Evolutionary conservation across 208 protist genomes (phyloP).

Genomic region (Trypanosomatidae sp.): DNA sequence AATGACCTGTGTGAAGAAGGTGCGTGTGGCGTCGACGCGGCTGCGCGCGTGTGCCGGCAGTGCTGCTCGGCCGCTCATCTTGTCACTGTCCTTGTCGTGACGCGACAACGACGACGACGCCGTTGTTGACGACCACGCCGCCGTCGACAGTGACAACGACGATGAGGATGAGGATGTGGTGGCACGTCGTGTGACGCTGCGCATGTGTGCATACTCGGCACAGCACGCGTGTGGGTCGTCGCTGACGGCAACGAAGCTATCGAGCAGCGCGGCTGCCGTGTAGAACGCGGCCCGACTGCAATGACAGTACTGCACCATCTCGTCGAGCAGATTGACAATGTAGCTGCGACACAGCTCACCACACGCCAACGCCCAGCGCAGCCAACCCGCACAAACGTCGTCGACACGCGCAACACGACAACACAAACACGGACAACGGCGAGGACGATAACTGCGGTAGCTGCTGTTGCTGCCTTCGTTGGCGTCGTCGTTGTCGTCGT

Average conservation of each 20-base stretch:
- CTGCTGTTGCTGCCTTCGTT: not conserved
- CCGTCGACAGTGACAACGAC: not conserved
- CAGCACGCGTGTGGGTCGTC: conserved; percentile 12
- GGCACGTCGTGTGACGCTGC: conserved; percentile 9
- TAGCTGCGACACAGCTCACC: conserved; percentile 21
- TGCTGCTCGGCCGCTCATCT: not conserved
- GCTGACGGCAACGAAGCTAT: conserved; percentile 37
- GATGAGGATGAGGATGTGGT: conserved; percentile 1
- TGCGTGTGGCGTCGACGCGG: too few relatives aligned
- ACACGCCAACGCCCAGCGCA: conserved; percentile 33
- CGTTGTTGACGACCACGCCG: too few relatives aligned
- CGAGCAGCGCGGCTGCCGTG: conserved; percentile 43
- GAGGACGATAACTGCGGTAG: not conserved
- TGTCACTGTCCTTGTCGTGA: not conserved
- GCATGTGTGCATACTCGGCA: conserved; percentile 3
- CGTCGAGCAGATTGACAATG: conserved; percentile 64
- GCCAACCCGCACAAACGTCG: conserved; percentile 25
- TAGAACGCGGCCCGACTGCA: conserved; percentile 48
- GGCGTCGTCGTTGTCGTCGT: not conserved
- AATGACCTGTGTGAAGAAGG: conserved; percentile 62
- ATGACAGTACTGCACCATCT: conserved; percentile 41
- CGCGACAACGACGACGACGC: too few relatives aligned
- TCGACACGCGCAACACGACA: not conserved
- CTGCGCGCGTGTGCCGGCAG: too few relatives aligned
- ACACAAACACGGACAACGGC: not conserved